Percentiles rank a stretch among this genome's conserved stretches.
Conservation (phyloP, 2,329 filamentous ascomycete species). For the Aphanoascus verrucosus region DNA sequence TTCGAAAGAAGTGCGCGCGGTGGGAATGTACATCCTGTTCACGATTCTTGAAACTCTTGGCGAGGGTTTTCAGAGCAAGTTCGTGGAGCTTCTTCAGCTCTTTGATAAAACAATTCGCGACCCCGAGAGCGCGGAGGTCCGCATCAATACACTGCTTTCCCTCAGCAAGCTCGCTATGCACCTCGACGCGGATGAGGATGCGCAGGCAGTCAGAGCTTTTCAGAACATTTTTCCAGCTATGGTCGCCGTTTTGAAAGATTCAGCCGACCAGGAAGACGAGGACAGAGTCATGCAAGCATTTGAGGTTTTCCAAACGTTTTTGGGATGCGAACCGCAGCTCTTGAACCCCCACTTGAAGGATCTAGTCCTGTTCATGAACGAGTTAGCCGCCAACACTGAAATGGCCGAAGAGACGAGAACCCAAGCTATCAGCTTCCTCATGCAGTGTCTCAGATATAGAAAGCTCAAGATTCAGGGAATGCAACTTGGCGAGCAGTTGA, state of each 20-base stretch:
- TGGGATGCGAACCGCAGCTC: slow-evolving; percentile 78
- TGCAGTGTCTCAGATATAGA: slow-evolving; percentile 82
- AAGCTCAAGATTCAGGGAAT: slow-evolving; percentile 93
- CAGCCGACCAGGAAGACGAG: slow-evolving; percentile 69
- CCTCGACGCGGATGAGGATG: slow-evolving; percentile 76
- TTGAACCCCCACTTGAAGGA: slow-evolving; percentile 79
- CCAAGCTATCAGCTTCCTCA: slow-evolving; percentile 86
- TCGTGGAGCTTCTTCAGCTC: slow-evolving; percentile 66
- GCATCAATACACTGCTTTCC: slow-evolving; percentile 86
- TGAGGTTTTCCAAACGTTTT: slow-evolving; percentile 91
- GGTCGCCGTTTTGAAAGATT: slow-evolving; percentile 78
- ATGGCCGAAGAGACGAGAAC: slow-evolving; percentile 76
- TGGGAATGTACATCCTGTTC: slow-evolving; percentile 86
- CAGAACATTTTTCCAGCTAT: slow-evolving; percentile 74
- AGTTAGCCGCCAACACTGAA: slow-evolving; percentile 64
- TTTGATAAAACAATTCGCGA: slow-evolving; percentile 84
- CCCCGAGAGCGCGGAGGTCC: slow-evolving; percentile 79
- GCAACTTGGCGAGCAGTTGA: slow-evolving; percentile 76
- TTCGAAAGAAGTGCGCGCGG: slow-evolving; percentile 70
- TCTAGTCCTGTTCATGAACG: slow-evolving; percentile 86
- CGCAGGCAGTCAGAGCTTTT: slow-evolving; percentile 60
- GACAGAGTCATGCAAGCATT: slow-evolving; percentile 84
- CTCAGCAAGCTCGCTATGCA: slow-evolving; percentile 80
- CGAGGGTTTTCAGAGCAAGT: slow-evolving; percentile 71
- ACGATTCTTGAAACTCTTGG: slow-evolving; percentile 83